phyloP scores from a whole-genome alignment of 2,329 filamentous ascomycete genomes.

The Alternaria arborescens region DNA sequence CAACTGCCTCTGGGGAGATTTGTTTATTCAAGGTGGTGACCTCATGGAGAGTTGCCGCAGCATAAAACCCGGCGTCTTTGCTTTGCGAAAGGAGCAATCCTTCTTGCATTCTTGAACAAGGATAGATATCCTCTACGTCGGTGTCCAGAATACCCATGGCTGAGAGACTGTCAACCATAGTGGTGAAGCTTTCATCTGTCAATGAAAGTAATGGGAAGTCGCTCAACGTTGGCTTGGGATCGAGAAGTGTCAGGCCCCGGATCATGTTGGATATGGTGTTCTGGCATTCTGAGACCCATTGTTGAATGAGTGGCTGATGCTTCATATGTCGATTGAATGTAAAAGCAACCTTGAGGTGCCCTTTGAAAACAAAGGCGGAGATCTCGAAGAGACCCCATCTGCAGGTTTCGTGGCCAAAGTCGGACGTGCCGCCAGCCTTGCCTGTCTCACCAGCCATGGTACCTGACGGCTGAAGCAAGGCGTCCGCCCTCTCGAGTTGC shows the following conservation, averaged over 20 bases:
- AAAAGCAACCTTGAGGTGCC: constrained; percentile 59
- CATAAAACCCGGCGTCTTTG: constrained; percentile 44
- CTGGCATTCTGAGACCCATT: constrained; percentile 55
- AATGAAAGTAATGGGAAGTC: constrained; percentile 58
- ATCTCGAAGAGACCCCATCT: constrained; percentile 63
- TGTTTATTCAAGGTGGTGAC: constrained; percentile 23
- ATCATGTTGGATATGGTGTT: constrained; percentile 45
- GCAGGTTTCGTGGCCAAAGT: constrained; percentile 55
- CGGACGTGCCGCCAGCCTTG: constrained; percentile 56
- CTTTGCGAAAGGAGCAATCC: constrained; percentile 43
- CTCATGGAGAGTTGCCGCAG: constrained; percentile 43
- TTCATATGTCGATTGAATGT: constrained; percentile 60
- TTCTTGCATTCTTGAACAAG: constrained; percentile 47
- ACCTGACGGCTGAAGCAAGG: constrained; percentile 55
- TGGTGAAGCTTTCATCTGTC: constrained; percentile 54
- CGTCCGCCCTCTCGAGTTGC: constrained; percentile 56
- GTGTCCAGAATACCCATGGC: constrained; percentile 47
- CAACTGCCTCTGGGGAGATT: constrained; percentile 27
- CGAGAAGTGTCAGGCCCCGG: constrained; percentile 33
- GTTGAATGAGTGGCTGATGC: constrained; percentile 55
- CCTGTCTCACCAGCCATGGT: constrained; percentile 58
- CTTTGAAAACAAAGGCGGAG: constrained; percentile 59
- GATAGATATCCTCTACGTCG: constrained; percentile 53
- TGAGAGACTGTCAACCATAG: constrained; percentile 52
- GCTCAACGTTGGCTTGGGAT: constrained; percentile 51